Percentiles rank a stretch among this genome's conserved stretches.
phyloP scores from a whole-genome alignment of 306 rosid genomes.

The Cyamopsis tetragonoloba region DNA sequence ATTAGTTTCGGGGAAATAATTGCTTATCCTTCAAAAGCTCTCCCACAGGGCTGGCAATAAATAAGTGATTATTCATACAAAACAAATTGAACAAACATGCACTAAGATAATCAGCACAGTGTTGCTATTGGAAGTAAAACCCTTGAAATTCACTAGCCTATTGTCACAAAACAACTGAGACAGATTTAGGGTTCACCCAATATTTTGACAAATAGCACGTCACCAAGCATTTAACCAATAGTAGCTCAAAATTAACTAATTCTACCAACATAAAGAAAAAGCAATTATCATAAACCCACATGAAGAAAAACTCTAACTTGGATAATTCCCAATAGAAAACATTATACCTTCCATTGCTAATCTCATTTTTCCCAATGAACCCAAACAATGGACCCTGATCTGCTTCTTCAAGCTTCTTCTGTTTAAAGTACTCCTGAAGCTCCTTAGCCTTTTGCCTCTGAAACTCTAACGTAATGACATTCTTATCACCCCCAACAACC shows the following conservation, averaged over 20 bases:
- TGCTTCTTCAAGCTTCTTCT: slow-evolving; percentile 86
- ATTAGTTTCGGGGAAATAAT: too few species aligned
- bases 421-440: slow-evolving; percentile 83
- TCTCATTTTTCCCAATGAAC: slow-evolving; percentile 82
- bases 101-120: not conserved
- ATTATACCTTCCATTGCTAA: slow-evolving; percentile 78
- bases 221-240: not conserved
- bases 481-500: slow-evolving; percentile 39
- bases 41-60: too few species aligned
- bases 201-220: slow-evolving; percentile 5
- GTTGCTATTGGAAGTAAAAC: not conserved
- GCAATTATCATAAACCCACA: not conserved
- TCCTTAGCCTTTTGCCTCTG: slow-evolving; percentile 99
- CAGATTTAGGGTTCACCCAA: slow-evolving; percentile 1
- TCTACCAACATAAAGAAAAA: not conserved
- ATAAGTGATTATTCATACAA: too few species aligned
- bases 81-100: too few species aligned
- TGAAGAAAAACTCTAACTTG: slow-evolving; percentile 6
- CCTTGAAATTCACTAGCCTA: not conserved
- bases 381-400: slow-evolving; percentile 82
- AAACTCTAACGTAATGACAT: slow-evolving; percentile 69
- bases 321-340: not conserved
- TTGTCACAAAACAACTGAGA: not conserved
- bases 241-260: slow-evolving; percentile 15
- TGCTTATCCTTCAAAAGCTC: too few species aligned